Base-by-base conservation (phyloP, 148 eudicot genomes). In the Salicornia ramosissima region DNA sequence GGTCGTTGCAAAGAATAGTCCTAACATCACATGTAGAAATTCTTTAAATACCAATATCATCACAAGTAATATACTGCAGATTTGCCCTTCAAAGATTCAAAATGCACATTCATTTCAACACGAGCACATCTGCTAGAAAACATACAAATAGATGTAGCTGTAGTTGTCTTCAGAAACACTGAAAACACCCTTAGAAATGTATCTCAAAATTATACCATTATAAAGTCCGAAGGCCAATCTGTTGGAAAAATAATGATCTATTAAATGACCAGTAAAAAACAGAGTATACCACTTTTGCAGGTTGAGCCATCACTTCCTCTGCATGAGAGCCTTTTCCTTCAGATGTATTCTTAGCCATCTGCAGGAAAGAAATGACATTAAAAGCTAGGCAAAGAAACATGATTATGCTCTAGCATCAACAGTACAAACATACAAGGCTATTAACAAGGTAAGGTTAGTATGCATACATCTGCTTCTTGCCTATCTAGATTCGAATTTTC, bases 381-480 rank as follows among this genome's bases (percentile, higher is more conserved):
- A 43, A 62, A 55, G 24, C 73, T 85, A 81, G 69, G 34, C 73
- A 40, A 49, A 42, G 13, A 8, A 18, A 24, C 33, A 49, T 3
- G 3, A 50, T 76, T 10, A 59, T 13, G 10, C 42, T 22, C 13
- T 14, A 42, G 11, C 6, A 45, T 3, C 2, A 36, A 24, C 33
- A 39, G 25, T 25, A 26, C 24, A 5, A 49, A 33, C 59, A 51
- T n/a, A n/a, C 4, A 36, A 30, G 7, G 16, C 25, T 34, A 56
- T 47, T 65, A 45, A 15, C 65, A 52, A 49, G 30, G 21, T 21
- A 52, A 49, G 30, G 21, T 21, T 55, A 62, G 13, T 13, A 70
- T 69, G 58, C 84, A 79, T 80, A 86, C 94, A 33, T 86, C 77
- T 51, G 70, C 62, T 70, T 75, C 74, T 22, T 82, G 84, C 67